Evolutionary conservation across 345 rosid species (phyloP).

Genomic region (Eucalyptus pumila): DNA sequence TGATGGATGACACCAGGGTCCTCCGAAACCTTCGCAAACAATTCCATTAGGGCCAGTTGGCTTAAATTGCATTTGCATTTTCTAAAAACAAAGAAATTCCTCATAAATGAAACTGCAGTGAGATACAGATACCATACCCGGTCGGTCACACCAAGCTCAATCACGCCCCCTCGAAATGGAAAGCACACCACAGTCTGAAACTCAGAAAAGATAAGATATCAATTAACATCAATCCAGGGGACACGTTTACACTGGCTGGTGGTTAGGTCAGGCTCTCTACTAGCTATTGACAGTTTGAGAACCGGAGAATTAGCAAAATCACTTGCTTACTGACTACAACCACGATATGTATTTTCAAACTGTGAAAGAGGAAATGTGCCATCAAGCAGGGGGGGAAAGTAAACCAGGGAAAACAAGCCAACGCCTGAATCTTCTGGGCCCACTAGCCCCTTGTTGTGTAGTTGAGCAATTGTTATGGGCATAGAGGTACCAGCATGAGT

Average conservation of each 20-base stretch:
- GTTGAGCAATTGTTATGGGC: neutral
- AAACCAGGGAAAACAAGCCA: neutral
- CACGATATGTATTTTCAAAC: neutral
- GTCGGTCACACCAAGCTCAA: constrained; percentile 83
- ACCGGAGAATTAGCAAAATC: neutral
- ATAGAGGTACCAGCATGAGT: neutral
- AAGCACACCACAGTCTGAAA: constrained; percentile 87
- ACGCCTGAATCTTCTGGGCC: neutral
- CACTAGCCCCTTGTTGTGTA: neutral
- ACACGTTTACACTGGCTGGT: neutral
- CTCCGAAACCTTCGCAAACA: constrained; percentile 52
- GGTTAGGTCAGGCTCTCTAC: neutral
- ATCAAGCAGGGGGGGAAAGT: neutral
- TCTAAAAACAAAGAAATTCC: neutral
- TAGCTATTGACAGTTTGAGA: neutral
- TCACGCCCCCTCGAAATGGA: constrained; percentile 68
- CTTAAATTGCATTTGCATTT: neutral
- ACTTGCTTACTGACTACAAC: neutral
- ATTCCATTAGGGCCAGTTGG: neutral
- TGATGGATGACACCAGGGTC: constrained; percentile 52
- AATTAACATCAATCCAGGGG: neutral
- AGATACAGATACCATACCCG: constrained; percentile 30
- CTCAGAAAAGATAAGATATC: neutral
- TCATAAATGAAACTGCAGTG: neutral
- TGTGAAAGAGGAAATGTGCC: neutral